Conservation (phyloP, 306 rosid species). For the Vigna mungo region DNA sequence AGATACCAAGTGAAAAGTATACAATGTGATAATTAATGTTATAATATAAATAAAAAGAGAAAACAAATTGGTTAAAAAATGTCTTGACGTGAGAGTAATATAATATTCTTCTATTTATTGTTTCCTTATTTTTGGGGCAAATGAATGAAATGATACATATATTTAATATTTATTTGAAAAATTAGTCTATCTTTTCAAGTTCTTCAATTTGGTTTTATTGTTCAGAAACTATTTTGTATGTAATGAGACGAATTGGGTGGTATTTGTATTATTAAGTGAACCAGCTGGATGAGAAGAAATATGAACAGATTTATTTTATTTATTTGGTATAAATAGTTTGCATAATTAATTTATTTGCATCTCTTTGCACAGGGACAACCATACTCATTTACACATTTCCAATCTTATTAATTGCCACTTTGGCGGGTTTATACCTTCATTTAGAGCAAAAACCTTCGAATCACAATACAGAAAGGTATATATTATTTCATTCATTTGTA, state of each 20-base stretch:
- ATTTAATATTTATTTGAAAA: not conserved
- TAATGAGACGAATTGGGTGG: not conserved
- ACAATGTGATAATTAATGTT: not conserved
- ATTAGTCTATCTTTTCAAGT: not conserved
- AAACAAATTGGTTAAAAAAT: not conserved
- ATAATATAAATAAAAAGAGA: not conserved
- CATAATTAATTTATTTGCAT: constrained; percentile 3
- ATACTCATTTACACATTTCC: constrained; percentile 60
- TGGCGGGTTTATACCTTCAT: constrained; percentile 59
- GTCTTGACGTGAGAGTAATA: not conserved
- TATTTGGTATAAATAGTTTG: not conserved
- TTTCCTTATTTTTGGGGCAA: not conserved
- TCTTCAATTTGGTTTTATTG: not conserved
- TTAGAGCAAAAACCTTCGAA: constrained; percentile 37
- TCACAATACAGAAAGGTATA: constrained; percentile 44
- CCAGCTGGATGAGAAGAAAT: not conserved
- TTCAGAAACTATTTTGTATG: not conserved
- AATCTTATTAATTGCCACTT: constrained; percentile 50
- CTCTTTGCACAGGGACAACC: constrained; percentile 45
- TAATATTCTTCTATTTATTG: not conserved
- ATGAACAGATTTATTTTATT: not conserved
- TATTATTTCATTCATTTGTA: not conserved
- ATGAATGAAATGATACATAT: not conserved
- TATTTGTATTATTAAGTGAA: not conserved
- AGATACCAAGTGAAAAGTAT: not conserved